phyloP scores from a whole-genome alignment of 371 early-diverging fungal genomes.

The Chytridium lagenaria region DNA sequence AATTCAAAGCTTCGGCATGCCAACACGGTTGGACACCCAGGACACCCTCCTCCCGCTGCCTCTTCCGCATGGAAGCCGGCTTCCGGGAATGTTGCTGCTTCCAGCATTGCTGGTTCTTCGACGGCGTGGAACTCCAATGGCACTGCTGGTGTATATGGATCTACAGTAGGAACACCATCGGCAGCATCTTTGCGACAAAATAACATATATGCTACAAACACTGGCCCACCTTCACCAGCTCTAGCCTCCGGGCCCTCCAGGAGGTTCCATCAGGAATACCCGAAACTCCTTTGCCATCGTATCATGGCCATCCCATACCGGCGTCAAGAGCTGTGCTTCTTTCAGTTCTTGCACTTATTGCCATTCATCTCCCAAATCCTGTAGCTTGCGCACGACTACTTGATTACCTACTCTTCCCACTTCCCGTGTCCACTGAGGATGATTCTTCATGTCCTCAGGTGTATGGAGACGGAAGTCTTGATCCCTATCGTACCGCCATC shows the following conservation, averaged over 20 bases:
- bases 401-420: constrained; percentile 4
- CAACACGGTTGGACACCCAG: neutral
- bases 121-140: neutral
- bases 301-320: neutral
- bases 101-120: neutral
- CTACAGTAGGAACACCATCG: no score
- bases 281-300: no score
- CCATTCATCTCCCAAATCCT: constrained; percentile 16
- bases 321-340: neutral
- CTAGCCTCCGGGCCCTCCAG: no score
- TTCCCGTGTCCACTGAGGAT: neutral
- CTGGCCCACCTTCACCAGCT: no score
- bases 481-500: no score
- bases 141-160: neutral
- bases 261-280: no score
- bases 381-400: neutral
- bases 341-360: neutral
- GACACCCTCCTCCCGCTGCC: neutral
- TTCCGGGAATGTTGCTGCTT: neutral
- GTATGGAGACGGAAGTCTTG: no score
- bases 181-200: no score
- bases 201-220: no score
- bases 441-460: no score
- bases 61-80: neutral
- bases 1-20: neutral